Evolutionary conservation across 2,329 filamentous ascomycete species (phyloP), one percentile per base, ranked within the genome.

Genomic region (Aspergillus oerlinghausenensis): DNA sequence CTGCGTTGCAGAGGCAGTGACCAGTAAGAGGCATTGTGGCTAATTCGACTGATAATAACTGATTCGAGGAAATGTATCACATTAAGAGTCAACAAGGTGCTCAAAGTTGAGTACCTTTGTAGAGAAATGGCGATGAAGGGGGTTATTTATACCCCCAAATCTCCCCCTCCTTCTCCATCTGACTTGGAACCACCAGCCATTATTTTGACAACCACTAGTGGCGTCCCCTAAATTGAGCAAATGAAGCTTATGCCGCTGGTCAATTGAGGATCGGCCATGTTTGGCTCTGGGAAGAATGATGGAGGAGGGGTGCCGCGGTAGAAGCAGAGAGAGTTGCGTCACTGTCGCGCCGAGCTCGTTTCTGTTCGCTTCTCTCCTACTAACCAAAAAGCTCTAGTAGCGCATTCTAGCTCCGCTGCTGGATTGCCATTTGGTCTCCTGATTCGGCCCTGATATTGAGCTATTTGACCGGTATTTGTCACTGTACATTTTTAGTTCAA

Each of bases 61-160:
- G 49, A 57, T 49, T 54, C 45, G 9, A 90, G 89, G 25, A 94
- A 45, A 45, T 19, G 42, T 45, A 45, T 45, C 9, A 45, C 19
- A 8, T 23, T 23, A 45, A 45, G 21, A 19, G 21, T 19, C 42
- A 45, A 45, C 42, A 45, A 23, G 42, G 42, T 45, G 42, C 42
- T 45, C 42, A 45, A 19, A 11, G 42, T 45, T 45, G 42, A 45
- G 42, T 11, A 45, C 42, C 42, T 50, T 35, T 28, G 80, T 35
- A 90, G 88, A 49, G 88, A 92, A 65, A 92, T 84, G 51, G 84
- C 88, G 47, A 89, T 93, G 76, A 92, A 91, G 32, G 32, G 47
- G 9, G 6, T 21, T 42, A 51, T 38, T 25, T 38, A 26, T 51
- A 21, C 23, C 5, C n/a, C 23, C 19, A 6, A 11, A 21, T 9